Conservation (phyloP, 1,284 basidiomycete species). For the Leccinum pallidistipes region DNA sequence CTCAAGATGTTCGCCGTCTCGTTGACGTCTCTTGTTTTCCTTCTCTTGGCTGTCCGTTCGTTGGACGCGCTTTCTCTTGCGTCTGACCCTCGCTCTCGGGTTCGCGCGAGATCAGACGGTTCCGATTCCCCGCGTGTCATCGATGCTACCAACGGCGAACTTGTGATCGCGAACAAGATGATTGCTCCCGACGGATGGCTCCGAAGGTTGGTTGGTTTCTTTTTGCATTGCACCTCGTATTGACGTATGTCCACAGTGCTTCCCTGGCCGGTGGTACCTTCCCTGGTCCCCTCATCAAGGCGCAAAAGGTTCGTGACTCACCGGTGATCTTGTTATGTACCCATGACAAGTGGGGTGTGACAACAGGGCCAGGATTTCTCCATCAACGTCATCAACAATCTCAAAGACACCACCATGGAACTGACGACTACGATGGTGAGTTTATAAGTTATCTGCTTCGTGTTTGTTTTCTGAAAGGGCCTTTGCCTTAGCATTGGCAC, state of each 20-base stretch:
- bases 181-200: constrained; percentile 37
- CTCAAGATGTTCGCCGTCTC: constrained; percentile 24
- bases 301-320: constrained; percentile 27
- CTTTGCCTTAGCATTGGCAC: constrained; percentile 38
- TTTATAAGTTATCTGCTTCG: not conserved
- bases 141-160: constrained; percentile 23
- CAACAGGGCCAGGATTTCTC: constrained; percentile 26
- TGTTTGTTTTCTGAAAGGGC: not conserved
- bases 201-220: constrained; percentile 27
- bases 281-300: constrained; percentile 33
- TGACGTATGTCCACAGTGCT: constrained; percentile 18
- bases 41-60: constrained; percentile 15
- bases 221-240: not conserved
- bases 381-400: constrained; percentile 32
- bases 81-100: constrained; percentile 4
- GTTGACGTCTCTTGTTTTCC: constrained; percentile 11
- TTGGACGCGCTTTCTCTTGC: constrained; percentile 21
- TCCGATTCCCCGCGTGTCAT: constrained; percentile 12
- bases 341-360: not conserved
- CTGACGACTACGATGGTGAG: constrained; percentile 32
- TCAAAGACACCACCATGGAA: constrained; percentile 28
- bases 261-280: constrained; percentile 31
- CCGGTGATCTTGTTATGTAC: not conserved
- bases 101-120: constrained; percentile 3
- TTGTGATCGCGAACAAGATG: constrained; percentile 32